Base-by-base conservation (phyloP, 371 early-diverging fungal species). In the Rhizopus delemar region DNA sequence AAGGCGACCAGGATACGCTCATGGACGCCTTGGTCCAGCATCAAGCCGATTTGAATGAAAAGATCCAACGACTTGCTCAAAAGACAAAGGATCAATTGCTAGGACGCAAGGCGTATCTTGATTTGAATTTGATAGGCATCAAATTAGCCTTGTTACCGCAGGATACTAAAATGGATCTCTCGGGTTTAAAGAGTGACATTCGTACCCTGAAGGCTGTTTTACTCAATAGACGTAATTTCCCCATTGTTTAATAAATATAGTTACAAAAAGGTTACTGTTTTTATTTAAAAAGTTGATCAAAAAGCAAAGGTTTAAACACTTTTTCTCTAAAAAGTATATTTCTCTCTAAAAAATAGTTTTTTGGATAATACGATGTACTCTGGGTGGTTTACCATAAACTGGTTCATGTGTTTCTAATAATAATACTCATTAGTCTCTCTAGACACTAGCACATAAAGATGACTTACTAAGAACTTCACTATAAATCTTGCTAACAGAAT, bases 401-500 rank as follows among this genome's bases (percentile, higher is more conserved):
- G 86, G 86, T 54, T 86, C 86, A 28, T 63, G 57, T 49, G 59
- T 56, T 16, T 65, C 66, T 66, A 63, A 22, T 22, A 63, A 22
- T 22, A 22, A 22, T 22, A 22, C 2, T 22, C 22, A 22, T 22
- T 22, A 22, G 22, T 22, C 22, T 22, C 22, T 22, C 22, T 22
- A 22, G 22, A 22, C 22, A 22, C 3, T 29, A 15, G 11, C 32
- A 49, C 52, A 41, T 12, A 54, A 51, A 53, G 22, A 4, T 36
- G 45, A 60, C 66, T 72, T 66, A 62, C 75, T 49, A 32, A 90
- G 75, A 59, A 89, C 73, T 9, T 92, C 83, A 49, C 68, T 78
- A 66, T 90, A 92, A 57, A 92, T 85, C 50, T 62, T 77, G 62
- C 76, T 77, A 8, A 90, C 90, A 36, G 80, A 77, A 65, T 82